These are phyloP conservation scores for Gossypium gossypioides DNA, from an alignment of 441 rosid species.

Conservation along the genomic window DNA sequence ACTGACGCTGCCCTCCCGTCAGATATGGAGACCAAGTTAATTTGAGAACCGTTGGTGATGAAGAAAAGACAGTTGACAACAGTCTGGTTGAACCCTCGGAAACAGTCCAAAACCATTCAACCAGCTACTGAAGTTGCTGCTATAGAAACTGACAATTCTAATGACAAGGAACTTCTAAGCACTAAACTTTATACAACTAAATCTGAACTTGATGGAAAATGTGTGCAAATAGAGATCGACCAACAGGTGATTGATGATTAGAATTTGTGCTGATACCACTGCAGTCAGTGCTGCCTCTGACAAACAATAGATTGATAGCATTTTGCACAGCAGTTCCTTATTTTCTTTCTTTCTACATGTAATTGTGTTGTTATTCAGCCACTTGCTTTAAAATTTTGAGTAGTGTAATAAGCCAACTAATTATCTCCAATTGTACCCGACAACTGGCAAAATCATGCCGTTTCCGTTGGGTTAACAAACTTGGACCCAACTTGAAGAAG, in stretches of 20 bases:
- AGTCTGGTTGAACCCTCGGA: not conserved
- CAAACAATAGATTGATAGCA: not conserved
- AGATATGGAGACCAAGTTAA: not conserved
- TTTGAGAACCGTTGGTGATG: not conserved
- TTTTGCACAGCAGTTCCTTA: not conserved
- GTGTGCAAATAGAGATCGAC: too few species aligned
- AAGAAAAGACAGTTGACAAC: not conserved
- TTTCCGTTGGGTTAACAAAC: too few species aligned
- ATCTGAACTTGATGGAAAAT: not conserved
- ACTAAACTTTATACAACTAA: slow-evolving; percentile 2
- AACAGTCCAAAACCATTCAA: not conserved
- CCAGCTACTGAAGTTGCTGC: slow-evolving; percentile 11
- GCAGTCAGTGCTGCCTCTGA: not conserved
- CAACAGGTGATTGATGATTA: too few species aligned
- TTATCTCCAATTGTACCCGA: too few species aligned
- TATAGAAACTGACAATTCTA: slow-evolving; percentile 13
- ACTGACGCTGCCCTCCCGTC: not conserved
- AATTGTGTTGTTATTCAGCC: too few species aligned
- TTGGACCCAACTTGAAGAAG: too few species aligned
- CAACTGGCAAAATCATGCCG: too few species aligned
- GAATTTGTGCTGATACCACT: too few species aligned
- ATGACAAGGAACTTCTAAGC: not conserved
- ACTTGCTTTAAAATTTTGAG: too few species aligned
- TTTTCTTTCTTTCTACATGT: not conserved
- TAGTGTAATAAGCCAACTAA: too few species aligned